phyloP scores from a whole-genome alignment of 1,284 basidiomycete genomes.

The Puccinia hordei region DNA sequence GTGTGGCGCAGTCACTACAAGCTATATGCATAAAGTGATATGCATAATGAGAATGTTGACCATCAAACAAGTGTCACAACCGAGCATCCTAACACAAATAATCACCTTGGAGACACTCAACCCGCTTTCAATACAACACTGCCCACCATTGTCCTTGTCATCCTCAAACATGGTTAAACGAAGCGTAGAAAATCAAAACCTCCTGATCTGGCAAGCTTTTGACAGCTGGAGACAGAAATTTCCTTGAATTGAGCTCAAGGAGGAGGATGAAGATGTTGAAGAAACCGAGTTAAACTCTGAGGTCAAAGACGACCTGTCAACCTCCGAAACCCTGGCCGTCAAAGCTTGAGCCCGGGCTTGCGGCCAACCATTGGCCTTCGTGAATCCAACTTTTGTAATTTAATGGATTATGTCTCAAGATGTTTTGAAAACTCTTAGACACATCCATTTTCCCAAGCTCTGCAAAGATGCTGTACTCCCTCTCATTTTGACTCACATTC shows the following conservation, averaged over 20 bases:
- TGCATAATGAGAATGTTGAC: too few species aligned
- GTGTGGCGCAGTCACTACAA: too few species aligned
- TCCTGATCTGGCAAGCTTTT: constrained; percentile 25
- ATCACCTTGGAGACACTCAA: neutral
- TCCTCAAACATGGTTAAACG: constrained; percentile 3
- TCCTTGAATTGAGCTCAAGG: neutral
- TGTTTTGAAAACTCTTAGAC: neutral
- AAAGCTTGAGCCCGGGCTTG: neutral
- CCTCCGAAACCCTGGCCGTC: neutral
- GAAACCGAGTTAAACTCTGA: neutral
- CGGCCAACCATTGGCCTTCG: neutral
- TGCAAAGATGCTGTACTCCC: neutral
- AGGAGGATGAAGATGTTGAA: neutral
- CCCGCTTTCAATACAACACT: neutral
- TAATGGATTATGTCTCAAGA: neutral
- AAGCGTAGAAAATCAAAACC: constrained; percentile 21
- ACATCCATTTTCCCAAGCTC: neutral
- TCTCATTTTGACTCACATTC: neutral
- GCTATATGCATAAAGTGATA: too few species aligned
- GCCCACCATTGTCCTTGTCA: neutral
- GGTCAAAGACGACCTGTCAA: neutral
- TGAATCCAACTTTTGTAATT: neutral
- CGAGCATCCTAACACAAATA: too few species aligned
- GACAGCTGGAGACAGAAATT: constrained; percentile 32
- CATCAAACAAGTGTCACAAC: too few species aligned